Evolutionary conservation across 768 basidiomycete species (phyloP).

Genomic region (Termitomyces titanicus): DNA sequence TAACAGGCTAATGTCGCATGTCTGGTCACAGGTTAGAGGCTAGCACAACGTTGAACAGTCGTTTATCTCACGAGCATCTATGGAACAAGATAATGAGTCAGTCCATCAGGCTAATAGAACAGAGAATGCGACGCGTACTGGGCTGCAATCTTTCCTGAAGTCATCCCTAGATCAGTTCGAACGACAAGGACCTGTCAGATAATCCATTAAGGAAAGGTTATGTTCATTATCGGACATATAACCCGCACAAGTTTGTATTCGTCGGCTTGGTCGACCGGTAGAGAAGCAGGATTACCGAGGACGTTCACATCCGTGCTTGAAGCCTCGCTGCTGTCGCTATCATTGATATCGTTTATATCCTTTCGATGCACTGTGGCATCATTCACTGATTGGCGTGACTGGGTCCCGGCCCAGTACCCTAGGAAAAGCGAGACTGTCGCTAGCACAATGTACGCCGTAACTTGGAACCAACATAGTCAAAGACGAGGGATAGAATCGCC

Average conservation of each 20-base stretch:
- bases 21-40: conserved; percentile 31
- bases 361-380: not conserved
- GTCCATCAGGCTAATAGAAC: not conserved
- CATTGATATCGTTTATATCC: not conserved
- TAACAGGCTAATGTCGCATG: conserved; percentile 91
- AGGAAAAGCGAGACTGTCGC: conserved; percentile 32
- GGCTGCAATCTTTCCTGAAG: conserved; percentile 71
- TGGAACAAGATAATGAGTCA: not conserved
- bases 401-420: conserved; percentile 38
- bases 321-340: conserved; percentile 7
- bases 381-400: conserved; percentile 12
- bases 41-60: not conserved
- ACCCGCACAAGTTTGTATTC: conserved; percentile 56
- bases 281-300: conserved; percentile 8
- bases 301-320: conserved; percentile 20
- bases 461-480: conserved; percentile 10
- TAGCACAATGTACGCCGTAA: conserved; percentile 24
- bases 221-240: not conserved
- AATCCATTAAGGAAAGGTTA: not conserved
- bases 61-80: conserved; percentile 44
- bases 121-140: conserved; percentile 51
- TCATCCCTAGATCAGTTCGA: conserved; percentile 64
- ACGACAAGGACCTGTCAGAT: conserved; percentile 51
- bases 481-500: not conserved
- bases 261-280: conserved; percentile 33